Evolutionary conservation across 2,329 filamentous ascomycete species (phyloP).

Genomic region (Aureobasidium sp.): DNA sequence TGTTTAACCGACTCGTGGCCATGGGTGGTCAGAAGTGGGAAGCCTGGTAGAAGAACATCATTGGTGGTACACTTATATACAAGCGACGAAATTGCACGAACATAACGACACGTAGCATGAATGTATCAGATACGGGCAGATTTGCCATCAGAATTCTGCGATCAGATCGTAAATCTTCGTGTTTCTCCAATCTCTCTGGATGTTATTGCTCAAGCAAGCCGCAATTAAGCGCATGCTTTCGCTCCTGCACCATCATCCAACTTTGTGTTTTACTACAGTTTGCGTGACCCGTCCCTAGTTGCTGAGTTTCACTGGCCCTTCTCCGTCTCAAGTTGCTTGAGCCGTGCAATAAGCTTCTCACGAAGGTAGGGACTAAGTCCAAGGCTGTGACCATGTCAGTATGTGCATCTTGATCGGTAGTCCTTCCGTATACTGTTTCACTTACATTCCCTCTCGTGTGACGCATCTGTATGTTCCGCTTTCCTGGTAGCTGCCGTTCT

Average conservation of each 20-base stretch:
- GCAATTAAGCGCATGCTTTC: not conserved
- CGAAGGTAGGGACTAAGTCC: constrained; percentile 37
- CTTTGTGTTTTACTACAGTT: not conserved
- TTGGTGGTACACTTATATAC: not conserved
- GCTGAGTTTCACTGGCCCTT: not conserved
- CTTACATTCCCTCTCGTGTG: constrained; percentile 66
- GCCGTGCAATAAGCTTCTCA: constrained; percentile 35
- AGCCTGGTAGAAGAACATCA: constrained; percentile 59
- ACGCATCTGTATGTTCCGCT: constrained; percentile 69
- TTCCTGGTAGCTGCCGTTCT: constrained; percentile 63
- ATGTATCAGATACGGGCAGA: too few relatives aligned
- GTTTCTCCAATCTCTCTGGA: too few relatives aligned
- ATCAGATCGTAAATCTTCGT: too few relatives aligned
- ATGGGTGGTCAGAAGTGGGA: constrained; percentile 90
- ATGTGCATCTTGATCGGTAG: not conserved
- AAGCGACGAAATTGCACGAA: not conserved
- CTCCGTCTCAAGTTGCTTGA: constrained; percentile 31
- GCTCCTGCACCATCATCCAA: not conserved
- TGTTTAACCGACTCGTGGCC: constrained; percentile 82
- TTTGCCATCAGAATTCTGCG: too few relatives aligned
- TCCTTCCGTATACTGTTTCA: constrained; percentile 21
- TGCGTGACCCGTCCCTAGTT: too few relatives aligned
- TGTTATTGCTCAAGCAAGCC: too few relatives aligned
- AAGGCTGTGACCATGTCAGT: constrained; percentile 26
- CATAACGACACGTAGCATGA: not conserved